Evolutionary conservation across 1,284 basidiomycete genomes (phyloP).

Genomic region (Veloporphyrellus conicus): DNA sequence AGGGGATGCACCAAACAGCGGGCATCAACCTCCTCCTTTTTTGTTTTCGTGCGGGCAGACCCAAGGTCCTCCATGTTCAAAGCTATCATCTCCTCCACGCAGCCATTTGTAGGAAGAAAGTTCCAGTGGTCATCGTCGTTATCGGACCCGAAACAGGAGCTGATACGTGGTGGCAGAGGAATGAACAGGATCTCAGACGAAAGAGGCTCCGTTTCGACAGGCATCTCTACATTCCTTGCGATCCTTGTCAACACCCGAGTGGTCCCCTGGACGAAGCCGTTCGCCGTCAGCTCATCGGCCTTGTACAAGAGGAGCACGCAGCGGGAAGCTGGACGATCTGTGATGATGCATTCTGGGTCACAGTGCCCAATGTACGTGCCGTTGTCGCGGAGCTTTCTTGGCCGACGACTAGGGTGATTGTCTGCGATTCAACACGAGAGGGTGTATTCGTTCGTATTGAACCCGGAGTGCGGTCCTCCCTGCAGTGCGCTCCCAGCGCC

Average conservation of each 20-base stretch:
- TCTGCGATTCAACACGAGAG: constrained; percentile 17
- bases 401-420: constrained; percentile 22
- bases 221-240: constrained; percentile 19
- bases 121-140: constrained; percentile 18
- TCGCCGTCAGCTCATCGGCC: constrained; percentile 2
- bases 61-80: constrained; percentile 12
- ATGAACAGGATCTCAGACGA: constrained; percentile 11
- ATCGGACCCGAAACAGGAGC: constrained; percentile 16
- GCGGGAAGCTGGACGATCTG: constrained; percentile 17
- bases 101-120: constrained; percentile 25
- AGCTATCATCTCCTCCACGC: constrained; percentile 24
- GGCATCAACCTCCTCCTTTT: constrained; percentile 28
- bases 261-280: not conserved
- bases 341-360: constrained; percentile 14
- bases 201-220: constrained; percentile 22
- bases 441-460: constrained; percentile 10
- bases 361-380: constrained; percentile 17
- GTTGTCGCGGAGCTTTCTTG: constrained; percentile 21
- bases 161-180: constrained; percentile 18
- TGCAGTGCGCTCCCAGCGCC: not conserved
- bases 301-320: constrained; percentile 15
- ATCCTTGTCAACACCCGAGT: constrained; percentile 2
- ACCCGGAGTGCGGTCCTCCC: constrained; percentile 8
- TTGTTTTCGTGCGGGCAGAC: constrained; percentile 28
- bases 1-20: constrained; percentile 19